Base-by-base conservation (phyloP, 352 stramenopile species). In the Phytophthora tubulina region DNA sequence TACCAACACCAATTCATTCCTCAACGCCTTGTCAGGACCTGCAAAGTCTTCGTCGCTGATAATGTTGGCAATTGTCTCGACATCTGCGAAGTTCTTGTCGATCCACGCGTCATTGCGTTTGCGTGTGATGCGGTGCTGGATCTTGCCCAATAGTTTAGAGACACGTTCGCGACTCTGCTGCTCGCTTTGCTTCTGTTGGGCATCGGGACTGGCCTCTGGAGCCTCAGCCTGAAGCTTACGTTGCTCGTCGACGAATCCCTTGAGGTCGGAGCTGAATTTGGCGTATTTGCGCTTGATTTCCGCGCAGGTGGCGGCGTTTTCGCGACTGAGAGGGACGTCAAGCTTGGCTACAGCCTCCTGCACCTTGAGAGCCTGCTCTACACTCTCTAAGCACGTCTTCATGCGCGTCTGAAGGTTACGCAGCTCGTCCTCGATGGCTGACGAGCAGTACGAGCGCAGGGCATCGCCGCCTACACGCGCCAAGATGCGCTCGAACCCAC, bases 361-460 rank as follows among this genome's bases (percentile, higher is more conserved):
- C 55, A 90, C 85, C 48, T 87, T 73, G 15, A 90, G 63, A 39
- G 83, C 80, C 54, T 88, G 79, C 75, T 92, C 81, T 33, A 88
- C 81, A 15, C 70, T 82, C 46, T 76, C 68, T 32, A 92, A 63
- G 53, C 80, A 91, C 58, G 68, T 68, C 54, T 85, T 75, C 85
- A 92, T 90, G 61, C 83, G 83, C 48, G 42, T 70, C 66, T 91
- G 84, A 52, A 92, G 64, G 56, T 76, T 86, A 21, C 71, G 76
- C 33, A 92, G 74, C 72, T 92, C 85, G 58, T 92, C 83, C 38
- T 92, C 85, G 63, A 92, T 92, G n/a, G 85, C 82, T 11, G 83
- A 92, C 32, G 83, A 89, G 75, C 82, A 92, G 67, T 90, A 92
- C 62, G 87, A 85, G 63, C 83, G 82, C 74, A 92, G 73, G 46